phyloP scores from a whole-genome alignment of 352 stramenopile genomes.

The Halophytophthora polymorphica region DNA sequence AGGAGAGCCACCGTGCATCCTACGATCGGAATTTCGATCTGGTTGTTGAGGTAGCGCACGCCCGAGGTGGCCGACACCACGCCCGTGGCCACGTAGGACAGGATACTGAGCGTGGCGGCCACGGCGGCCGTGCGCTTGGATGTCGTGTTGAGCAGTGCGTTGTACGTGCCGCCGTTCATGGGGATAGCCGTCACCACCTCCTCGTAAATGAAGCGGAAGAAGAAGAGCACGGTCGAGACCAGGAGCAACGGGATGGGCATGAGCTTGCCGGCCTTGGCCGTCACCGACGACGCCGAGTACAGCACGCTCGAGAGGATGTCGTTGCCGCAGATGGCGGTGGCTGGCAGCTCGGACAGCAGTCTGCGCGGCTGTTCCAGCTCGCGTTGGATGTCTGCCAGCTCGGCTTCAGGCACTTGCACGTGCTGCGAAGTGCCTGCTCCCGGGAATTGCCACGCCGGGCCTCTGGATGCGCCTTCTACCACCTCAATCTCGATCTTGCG shows the following conservation, averaged over 20 bases:
- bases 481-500: slow-evolving; percentile 54
- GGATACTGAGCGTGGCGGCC: slow-evolving; percentile 77
- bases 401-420: slow-evolving; percentile 26
- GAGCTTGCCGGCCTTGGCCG: slow-evolving; percentile 62
- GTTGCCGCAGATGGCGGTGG: slow-evolving; percentile 87
- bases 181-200: slow-evolving; percentile 87
- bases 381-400: slow-evolving; percentile 34
- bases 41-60: slow-evolving; percentile 73
- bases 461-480: slow-evolving; percentile 19
- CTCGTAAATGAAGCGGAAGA: slow-evolving; percentile 80
- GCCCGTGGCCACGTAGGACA: slow-evolving; percentile 88
- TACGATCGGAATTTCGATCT: slow-evolving; percentile 48
- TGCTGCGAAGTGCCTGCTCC: slow-evolving; percentile 32
- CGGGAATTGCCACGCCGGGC: slow-evolving; percentile 41
- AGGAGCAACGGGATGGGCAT: slow-evolving; percentile 73
- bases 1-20: slow-evolving; percentile 42
- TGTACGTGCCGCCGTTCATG: slow-evolving; percentile 90
- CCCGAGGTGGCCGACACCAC: slow-evolving; percentile 67
- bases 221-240: slow-evolving; percentile 58
- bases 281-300: slow-evolving; percentile 50
- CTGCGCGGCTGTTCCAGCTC: slow-evolving; percentile 27
- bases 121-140: slow-evolving; percentile 83
- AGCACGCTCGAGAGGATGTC: slow-evolving; percentile 86
- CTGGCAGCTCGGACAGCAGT: slow-evolving; percentile 58
- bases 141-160: slow-evolving; percentile 87